Conservation (phyloP, 495 filamentous ascomycete species). For the Penicillium odoratum region DNA sequence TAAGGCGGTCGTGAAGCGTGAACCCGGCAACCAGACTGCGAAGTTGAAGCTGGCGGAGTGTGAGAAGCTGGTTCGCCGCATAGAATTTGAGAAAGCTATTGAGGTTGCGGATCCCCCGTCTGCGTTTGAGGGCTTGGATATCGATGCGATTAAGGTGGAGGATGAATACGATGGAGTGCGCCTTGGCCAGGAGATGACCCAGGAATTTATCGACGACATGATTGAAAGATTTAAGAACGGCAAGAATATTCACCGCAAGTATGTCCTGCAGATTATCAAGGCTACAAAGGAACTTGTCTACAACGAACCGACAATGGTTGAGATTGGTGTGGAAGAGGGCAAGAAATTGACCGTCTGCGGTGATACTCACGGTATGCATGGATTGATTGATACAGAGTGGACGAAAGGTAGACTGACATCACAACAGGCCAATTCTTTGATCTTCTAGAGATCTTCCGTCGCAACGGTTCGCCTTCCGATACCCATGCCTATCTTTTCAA, state of each 20-base stretch:
- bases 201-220: conserved; percentile 97
- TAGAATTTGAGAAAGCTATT: conserved; percentile 92
- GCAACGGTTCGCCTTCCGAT: conserved; percentile 81
- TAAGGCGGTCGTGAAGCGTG: conserved; percentile 83
- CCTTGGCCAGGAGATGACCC: conserved; percentile 83
- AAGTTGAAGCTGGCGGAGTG: conserved; percentile 87
- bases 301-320: conserved; percentile 94
- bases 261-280: conserved; percentile 92
- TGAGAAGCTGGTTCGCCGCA: conserved; percentile 85
- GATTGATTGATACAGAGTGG: not conserved
- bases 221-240: conserved; percentile 91
- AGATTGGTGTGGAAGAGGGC: conserved; percentile 76
- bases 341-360: conserved; percentile 90
- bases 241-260: conserved; percentile 94
- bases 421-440: conserved; percentile 91
- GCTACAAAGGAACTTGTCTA: conserved; percentile 87
- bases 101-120: conserved; percentile 89
- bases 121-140: conserved; percentile 84
- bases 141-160: conserved; percentile 82
- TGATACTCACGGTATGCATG: conserved; percentile 84
- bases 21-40: conserved; percentile 84
- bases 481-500: conserved; percentile 96
- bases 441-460: conserved; percentile 90
- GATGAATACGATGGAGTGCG: conserved; percentile 78
- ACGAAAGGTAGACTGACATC: conserved; percentile 12